A percentile compares a stretch with the other conserved stretches of the same genome.
Conservation (phyloP, 2,329 filamentous ascomycete genomes). For the Rachicladosporium sp. region DNA sequence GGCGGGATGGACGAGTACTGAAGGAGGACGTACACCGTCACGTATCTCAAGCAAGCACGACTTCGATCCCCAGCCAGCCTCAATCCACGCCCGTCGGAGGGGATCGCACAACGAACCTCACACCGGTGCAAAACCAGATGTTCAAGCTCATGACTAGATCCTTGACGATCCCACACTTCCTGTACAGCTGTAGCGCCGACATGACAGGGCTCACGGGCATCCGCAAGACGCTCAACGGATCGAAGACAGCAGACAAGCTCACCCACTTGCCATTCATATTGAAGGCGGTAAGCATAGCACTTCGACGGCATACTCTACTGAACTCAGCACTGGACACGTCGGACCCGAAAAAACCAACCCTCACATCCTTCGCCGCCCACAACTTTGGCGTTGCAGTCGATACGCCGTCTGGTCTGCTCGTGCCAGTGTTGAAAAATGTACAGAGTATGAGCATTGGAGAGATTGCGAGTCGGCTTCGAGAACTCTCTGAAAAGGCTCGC, state of each 20-base stretch:
- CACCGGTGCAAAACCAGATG: slow-evolving; percentile 79
- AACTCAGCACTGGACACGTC: slow-evolving; percentile 69
- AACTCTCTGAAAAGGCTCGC: slow-evolving; percentile 60
- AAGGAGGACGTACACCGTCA: slow-evolving; percentile 72
- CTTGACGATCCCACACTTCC: slow-evolving; percentile 82
- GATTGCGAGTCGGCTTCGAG: slow-evolving; percentile 63
- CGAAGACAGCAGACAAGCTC: slow-evolving; percentile 45
- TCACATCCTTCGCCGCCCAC: slow-evolving; percentile 72
- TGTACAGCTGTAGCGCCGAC: slow-evolving; percentile 84
- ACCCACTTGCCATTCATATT: slow-evolving; percentile 91
- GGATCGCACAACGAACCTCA: slow-evolving; percentile 59
- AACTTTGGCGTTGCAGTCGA: slow-evolving; percentile 96
- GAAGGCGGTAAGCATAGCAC: slow-evolving; percentile 80
- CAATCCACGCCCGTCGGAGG: slow-evolving; percentile 25
- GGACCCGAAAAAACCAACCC: slow-evolving; percentile 52
- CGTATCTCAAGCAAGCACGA: slow-evolving; percentile 14
- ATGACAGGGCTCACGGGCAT: slow-evolving; percentile 62
- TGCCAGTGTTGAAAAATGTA: slow-evolving; percentile 83
- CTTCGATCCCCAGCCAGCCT: slow-evolving; percentile 19
- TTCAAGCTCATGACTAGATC: slow-evolving; percentile 96
- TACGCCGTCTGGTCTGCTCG: slow-evolving; percentile 73
- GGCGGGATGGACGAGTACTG: slow-evolving; percentile 77
- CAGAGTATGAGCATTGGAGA: slow-evolving; percentile 61
- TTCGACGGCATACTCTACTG: slow-evolving; percentile 71
- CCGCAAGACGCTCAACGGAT: slow-evolving; percentile 61